Evolutionary conservation across 371 early-diverging fungal genomes (phyloP), one percentile per base, ranked within the genome.

Genomic region (Mucor lusitanicus): DNA sequence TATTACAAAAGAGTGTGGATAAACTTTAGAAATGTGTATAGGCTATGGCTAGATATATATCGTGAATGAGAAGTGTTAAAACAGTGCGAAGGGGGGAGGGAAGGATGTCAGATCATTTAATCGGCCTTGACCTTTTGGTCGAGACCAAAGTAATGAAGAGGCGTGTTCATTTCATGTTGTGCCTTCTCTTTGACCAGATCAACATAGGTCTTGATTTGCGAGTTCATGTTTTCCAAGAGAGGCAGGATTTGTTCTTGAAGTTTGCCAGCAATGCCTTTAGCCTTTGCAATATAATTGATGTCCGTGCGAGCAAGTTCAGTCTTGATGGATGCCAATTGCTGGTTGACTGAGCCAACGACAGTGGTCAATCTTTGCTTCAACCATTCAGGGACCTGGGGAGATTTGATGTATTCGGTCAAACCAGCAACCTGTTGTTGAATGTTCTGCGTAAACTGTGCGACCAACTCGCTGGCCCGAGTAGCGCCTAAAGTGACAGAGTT

Each of bases 161-260:
- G 73, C 3, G 48, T 53, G n/a, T 63, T 54, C 37, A 63, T 53
- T 55, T 81, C 76, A 33, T 71, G 33, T 33, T 70, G 57, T 21
- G 64, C 62, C 40, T 66, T 74, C 56, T 78, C 65, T 33, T 68
- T 65, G 8, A 65, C 59, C 15, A 44, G 21, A 5, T 76, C 72
- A 19, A 70, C 66, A 35, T 75, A 78, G 37, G 63, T 46, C 46
- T 59, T n/a, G 75, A 59, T 25, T 32, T 81, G 73, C 57, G 78
- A 75, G 33, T 78, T 79, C 30, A 87, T 58, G 40, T 63, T 67
- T 63, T 85, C 77, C n/a, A 88, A 68, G 23, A 87, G 61, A 27
- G 89, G 89, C 32, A 86, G 64, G 3, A 87, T 71, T 63, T 87
- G 84, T n/a, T 83, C 69, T 53, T 85, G 85, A 40, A 86, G 73